Evolutionary conservation across 768 basidiomycete genomes (phyloP), one percentile per base, ranked within the genome.

Genomic region (Suillus clintonianus): DNA sequence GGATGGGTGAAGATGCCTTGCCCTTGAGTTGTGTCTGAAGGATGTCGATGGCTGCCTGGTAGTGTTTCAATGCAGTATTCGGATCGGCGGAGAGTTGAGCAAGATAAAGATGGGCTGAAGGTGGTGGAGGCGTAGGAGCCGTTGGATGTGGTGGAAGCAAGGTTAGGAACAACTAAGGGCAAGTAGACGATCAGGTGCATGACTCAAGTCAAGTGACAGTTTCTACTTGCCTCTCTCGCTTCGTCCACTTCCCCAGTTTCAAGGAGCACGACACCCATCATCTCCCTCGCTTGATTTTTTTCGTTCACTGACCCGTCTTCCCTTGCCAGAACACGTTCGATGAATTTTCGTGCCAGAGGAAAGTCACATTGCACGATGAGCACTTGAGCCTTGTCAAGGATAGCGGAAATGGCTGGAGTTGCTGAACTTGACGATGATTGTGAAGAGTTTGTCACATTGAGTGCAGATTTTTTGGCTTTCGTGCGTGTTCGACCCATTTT

Each of bases 91-190:
- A 85, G 19, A 94, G 79, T 72, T 97, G 95, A 0, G 94, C 95
- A 27, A 97, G 89, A 75, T 96, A 95, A 0, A 96, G 82, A 78
- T 95, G 86, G 13, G 91, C 92, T 37, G 93, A 91, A 9, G 92
- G 85, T 0, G 86, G 82, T 1, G 92, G 85, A 47, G 84, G 77
- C 19, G 82, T 74, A 41, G 89, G 84, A 19, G 87, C 85, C 72
- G 83, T 79, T 48, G 83, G 79, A 74, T 85, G 76, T 62, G 90
- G 87, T 59, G 90, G 88, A 53, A 91, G 68, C 15, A 84, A 73
- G 39, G 76, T 88, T 65, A 61, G 73, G 74, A 94, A 92, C 24
- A 86, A 85, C 91, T 93, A 69, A 3, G 34, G 4, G 30, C 9
- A 36, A 68, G 37, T 60, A 7, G 1, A 19, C 34, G 48, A 39